Conservation (phyloP, 140 eudicot genomes). For the Oenanthe javanica region DNA sequence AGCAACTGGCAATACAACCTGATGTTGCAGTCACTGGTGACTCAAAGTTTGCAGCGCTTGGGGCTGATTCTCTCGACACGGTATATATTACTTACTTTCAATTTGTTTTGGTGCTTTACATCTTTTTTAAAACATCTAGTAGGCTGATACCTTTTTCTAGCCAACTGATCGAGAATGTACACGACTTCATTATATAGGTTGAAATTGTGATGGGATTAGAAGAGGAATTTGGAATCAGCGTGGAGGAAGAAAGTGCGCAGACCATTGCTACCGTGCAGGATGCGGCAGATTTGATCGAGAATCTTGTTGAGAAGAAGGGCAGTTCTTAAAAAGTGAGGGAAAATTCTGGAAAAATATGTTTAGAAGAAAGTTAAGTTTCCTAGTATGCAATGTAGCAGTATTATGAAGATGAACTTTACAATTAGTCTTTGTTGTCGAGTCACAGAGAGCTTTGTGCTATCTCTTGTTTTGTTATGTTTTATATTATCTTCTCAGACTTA, state of each 20-base stretch:
- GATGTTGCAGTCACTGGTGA: slow-evolving; percentile 57
- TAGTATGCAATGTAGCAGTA: neutral
- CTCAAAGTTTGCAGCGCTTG: slow-evolving; percentile 65
- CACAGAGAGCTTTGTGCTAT: neutral
- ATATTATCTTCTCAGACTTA: neutral
- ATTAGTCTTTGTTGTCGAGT: neutral
- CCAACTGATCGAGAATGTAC: neutral
- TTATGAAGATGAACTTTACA: neutral
- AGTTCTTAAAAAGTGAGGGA: slow-evolving; percentile 8
- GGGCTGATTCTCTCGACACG: slow-evolving; percentile 97
- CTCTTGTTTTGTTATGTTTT: slow-evolving; percentile 4
- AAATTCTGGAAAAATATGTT: slow-evolving; percentile 5
- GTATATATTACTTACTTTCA: slow-evolving; percentile 21
- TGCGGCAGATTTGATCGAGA: slow-evolving; percentile 42
- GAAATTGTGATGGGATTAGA: slow-evolving; percentile 97
- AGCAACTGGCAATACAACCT: slow-evolving; percentile 68
- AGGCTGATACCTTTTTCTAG: neutral
- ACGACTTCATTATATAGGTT: slow-evolving; percentile 36
- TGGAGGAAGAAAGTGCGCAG: too few relatives aligned
- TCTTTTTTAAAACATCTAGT: neutral
- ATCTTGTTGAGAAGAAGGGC: slow-evolving; percentile 36
- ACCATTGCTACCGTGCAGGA: too few relatives aligned
- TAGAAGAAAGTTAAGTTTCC: neutral
- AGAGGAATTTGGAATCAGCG: slow-evolving; percentile 31
- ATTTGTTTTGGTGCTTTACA: neutral